phyloP scores from a whole-genome alignment of 1,284 basidiomycete genomes.

The Fomes fomentarius region DNA sequence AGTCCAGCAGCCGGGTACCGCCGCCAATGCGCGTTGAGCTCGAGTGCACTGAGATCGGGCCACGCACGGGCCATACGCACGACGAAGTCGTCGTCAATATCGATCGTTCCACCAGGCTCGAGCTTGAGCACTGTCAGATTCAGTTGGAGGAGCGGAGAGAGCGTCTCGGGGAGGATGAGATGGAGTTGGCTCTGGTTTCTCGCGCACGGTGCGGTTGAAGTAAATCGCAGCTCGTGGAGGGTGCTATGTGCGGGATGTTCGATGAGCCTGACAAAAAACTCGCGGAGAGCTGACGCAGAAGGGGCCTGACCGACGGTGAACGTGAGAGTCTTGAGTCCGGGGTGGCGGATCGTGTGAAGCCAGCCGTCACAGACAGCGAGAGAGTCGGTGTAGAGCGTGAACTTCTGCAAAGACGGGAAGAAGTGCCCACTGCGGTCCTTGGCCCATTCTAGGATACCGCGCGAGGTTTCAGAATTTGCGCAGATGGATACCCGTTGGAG shows the following conservation, averaged over 20 bases:
- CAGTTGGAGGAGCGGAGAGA: slow-evolving; percentile 19
- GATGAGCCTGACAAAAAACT: slow-evolving; percentile 13
- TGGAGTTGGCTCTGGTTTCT: not conserved
- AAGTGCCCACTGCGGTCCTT: slow-evolving; percentile 1
- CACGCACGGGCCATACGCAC: slow-evolving; percentile 15
- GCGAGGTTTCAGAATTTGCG: slow-evolving; percentile 2
- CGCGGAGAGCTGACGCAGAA: slow-evolving; percentile 6
- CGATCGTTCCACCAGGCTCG: slow-evolving; percentile 14
- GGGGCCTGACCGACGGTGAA: slow-evolving; percentile 7
- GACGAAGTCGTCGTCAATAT: slow-evolving; percentile 17
- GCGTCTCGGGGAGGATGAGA: slow-evolving; percentile 9
- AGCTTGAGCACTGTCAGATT: slow-evolving; percentile 10
- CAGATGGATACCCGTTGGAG: slow-evolving; percentile 11
- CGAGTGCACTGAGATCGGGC: slow-evolving; percentile 14
- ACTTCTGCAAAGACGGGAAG: slow-evolving; percentile 12
- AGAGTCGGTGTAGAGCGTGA: slow-evolving; percentile 9
- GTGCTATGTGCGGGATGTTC: not conserved
- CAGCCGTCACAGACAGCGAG: slow-evolving; percentile 6
- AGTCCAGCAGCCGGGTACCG: slow-evolving; percentile 6
- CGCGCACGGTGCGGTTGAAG: not conserved
- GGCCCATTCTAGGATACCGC: not conserved
- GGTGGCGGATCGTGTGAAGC: slow-evolving; percentile 12
- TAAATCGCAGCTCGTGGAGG: slow-evolving; percentile 7
- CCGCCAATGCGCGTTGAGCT: slow-evolving; percentile 20
- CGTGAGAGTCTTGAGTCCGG: slow-evolving; percentile 5